Percentiles rank a stretch among this genome's conserved stretches.
These are phyloP conservation scores for Apiotrichum porosum DNA, from an alignment of 1,284 basidiomycete genomes.

Conservation along the genomic window DNA sequence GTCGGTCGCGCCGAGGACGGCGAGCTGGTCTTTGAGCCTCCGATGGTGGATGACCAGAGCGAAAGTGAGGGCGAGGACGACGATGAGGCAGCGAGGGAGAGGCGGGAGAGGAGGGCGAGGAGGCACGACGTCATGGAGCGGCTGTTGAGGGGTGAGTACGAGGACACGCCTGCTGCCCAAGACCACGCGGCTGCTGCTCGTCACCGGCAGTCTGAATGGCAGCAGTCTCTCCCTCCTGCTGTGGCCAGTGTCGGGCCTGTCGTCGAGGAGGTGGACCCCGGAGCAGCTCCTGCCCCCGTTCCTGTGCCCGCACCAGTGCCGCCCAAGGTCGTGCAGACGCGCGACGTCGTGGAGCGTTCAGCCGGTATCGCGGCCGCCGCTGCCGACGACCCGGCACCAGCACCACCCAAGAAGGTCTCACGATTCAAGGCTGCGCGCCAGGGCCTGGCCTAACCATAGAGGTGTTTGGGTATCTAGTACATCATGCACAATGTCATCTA, in stretches of 20 bases:
- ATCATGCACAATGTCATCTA: conserved; percentile 9
- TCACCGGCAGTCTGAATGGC: background rate
- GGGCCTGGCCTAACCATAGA: conserved; percentile 1
- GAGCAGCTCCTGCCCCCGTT: background rate
- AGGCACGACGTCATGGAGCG: conserved; percentile 12
- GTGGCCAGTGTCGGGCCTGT: background rate
- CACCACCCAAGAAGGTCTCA: conserved; percentile 27
- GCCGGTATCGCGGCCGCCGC: background rate
- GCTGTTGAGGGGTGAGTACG: conserved; percentile 13
- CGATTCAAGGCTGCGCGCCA: conserved; percentile 41
- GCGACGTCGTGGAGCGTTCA: conserved; percentile 4
- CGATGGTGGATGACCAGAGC: conserved; percentile 8
- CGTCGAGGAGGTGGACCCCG: background rate
- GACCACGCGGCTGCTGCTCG: background rate
- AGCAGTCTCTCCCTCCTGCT: conserved; percentile 4
- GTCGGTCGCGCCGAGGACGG: conserved; percentile 46
- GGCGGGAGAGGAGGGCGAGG: conserved; percentile 7
- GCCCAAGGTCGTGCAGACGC: conserved; percentile 4
- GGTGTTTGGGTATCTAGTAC: background rate
- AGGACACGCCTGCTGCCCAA: conserved; percentile 9
- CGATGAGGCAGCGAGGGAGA: conserved; percentile 16
- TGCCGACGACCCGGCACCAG: background rate
- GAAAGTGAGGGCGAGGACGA: conserved; percentile 30
- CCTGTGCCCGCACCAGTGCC: background rate
- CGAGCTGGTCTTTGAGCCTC: conserved; percentile 43